Evolutionary conservation across 306 rosid genomes (phyloP).

Genomic region (Medicago arabica): DNA sequence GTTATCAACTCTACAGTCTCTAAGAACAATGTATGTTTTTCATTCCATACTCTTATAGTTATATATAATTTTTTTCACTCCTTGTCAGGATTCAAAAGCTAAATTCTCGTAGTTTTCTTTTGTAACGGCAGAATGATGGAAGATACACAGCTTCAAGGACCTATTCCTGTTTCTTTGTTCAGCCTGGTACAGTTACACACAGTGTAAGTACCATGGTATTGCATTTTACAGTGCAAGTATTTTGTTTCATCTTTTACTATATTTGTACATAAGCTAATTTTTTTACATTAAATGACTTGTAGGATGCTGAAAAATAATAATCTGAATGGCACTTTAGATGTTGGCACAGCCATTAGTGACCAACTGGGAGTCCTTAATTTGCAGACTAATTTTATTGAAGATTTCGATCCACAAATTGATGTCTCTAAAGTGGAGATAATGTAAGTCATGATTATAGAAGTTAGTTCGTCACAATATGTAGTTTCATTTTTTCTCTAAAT

Average conservation of each 20-base stretch:
- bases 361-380: constrained; percentile 46
- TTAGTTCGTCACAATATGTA: not conserved
- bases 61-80: not conserved
- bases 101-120: constrained; percentile 31
- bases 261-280: constrained; percentile 7
- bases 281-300: not conserved
- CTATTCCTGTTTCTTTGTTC: constrained; percentile 57
- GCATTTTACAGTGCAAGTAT: constrained; percentile 1
- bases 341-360: constrained; percentile 44
- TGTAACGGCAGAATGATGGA: constrained; percentile 61
- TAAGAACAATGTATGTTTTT: constrained; percentile 69
- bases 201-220: constrained; percentile 55
- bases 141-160: constrained; percentile 50
- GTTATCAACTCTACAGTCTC: constrained; percentile 47
- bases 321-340: constrained; percentile 47
- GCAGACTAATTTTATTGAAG: constrained; percentile 36
- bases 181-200: constrained; percentile 53
- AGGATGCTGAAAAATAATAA: constrained; percentile 46
- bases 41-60: constrained; percentile 19
- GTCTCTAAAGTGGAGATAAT: constrained; percentile 39
- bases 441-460: constrained; percentile 36
- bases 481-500: too few relatives aligned
- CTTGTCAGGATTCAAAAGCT: constrained; percentile 19
- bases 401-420: constrained; percentile 28
- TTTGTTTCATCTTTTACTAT: constrained; percentile 13